Base-by-base conservation (phyloP, 2,329 filamentous ascomycete genomes). In the Ophiostoma quercus region DNA sequence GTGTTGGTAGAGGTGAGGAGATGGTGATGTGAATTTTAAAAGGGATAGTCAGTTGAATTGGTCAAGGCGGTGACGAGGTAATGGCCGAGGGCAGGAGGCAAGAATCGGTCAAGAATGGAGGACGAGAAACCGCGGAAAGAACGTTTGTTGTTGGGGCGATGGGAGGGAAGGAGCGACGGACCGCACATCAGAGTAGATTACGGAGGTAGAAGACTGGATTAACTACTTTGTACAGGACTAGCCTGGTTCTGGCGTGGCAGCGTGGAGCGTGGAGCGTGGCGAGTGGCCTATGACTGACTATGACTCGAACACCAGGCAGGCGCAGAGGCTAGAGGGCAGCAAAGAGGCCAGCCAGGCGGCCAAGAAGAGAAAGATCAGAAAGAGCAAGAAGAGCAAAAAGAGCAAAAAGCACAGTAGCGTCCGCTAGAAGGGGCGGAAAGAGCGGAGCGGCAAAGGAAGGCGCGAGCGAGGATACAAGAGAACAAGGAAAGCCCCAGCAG, bases 361-460 rank as follows among this genome's bases (percentile, higher is more conserved):
- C 39, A 41, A 41, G 39, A 12, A 41, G 47, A n/a, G 14, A 11
- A 7, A 11, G 4, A 22, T 11, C n/a, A 11, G 12, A 14, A 12
- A 14, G 39, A 41, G 39, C 39, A 41, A 62, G 34, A 62, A 25
- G 4, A 22, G 22, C n/a, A 11, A 22, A 14, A 12, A 14, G 39
- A 41, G 39, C 39, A 41, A 62, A 62, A 62, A 25, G 29, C 1
- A 32, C 34, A 19, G 51, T 43, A 66, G 63, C 54, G 60, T 29
- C 57, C 12, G 57, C 57, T 62, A 34, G 57, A 2, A 62, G 62
- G 25, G 69, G 62, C 66, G 69, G 69, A 70, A 70, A 66, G 69
- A 70, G 66, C 69, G 69, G 69, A 66, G 69, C 62, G 69, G 69
- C 67, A 54, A 68, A 70, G 22, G 66, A 66, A 57, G 60, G 66